Percentiles rank a stretch among this genome's conserved stretches.
These are phyloP conservation scores for Agastache rugosa DNA, from an alignment of 257 asterid species.

Conservation along the genomic window DNA sequence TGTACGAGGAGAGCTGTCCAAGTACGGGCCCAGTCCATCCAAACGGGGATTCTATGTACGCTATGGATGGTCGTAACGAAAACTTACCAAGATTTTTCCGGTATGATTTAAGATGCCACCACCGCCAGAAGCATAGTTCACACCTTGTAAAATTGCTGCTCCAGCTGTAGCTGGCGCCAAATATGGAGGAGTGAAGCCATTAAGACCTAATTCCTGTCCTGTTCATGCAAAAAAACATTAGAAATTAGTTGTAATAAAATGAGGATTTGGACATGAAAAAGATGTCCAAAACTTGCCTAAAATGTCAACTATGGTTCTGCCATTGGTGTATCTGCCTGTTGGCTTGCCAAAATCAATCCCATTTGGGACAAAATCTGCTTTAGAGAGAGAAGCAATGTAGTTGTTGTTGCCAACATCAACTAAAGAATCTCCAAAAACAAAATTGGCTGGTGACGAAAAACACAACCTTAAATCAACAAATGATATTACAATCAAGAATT, in stretches of 20 bases:
- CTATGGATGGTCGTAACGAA: too few relatives aligned
- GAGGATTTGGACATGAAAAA: background rate
- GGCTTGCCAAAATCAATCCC: constrained; percentile 82
- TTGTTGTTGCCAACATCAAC: constrained; percentile 84
- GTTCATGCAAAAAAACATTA: constrained; percentile 8
- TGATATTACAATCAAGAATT: constrained; percentile 27
- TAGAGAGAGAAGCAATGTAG: constrained; percentile 67
- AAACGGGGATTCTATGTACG: too few relatives aligned
- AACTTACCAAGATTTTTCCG: constrained; percentile 67
- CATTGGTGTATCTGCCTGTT: constrained; percentile 79
- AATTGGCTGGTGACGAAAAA: constrained; percentile 50
- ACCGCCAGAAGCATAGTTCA: constrained; percentile 84
- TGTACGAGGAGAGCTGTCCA: too few relatives aligned
- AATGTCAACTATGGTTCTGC: constrained; percentile 76
- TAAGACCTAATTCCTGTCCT: constrained; percentile 65
- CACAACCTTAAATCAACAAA: constrained; percentile 30
- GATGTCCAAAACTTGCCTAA: constrained; percentile 53
- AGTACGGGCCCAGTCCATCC: too few relatives aligned
- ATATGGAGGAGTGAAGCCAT: constrained; percentile 64
- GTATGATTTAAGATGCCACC: constrained; percentile 77
- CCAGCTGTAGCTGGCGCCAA: constrained; percentile 74
- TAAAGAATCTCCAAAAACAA: constrained; percentile 82
- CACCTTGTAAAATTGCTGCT: constrained; percentile 57
- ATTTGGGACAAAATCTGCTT: constrained; percentile 74
- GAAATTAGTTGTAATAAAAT: background rate